Conservation (phyloP, 768 basidiomycete species). For the Butyriboletus loyo region DNA sequence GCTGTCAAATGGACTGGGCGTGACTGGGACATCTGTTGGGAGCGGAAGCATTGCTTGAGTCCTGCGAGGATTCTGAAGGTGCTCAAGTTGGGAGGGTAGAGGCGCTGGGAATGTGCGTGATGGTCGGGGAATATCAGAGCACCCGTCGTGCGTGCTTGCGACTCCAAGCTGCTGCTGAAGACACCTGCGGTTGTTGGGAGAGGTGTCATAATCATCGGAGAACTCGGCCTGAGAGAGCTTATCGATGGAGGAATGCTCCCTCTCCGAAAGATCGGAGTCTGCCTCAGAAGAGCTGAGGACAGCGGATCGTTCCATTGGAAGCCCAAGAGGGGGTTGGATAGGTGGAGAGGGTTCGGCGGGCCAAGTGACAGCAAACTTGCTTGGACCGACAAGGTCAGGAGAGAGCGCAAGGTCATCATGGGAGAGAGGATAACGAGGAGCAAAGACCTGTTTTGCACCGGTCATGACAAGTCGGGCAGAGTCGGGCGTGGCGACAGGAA, state of each 20-base stretch:
- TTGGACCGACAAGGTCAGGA: slow-evolving; percentile 46
- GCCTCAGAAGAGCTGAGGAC: slow-evolving; percentile 49
- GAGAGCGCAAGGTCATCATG: slow-evolving; percentile 42
- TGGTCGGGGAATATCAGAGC: slow-evolving; percentile 48
- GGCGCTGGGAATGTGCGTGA: slow-evolving; percentile 79
- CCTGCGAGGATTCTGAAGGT: slow-evolving; percentile 68
- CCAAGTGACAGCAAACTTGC: slow-evolving; percentile 62
- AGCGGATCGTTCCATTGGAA: slow-evolving; percentile 37
- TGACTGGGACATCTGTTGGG: slow-evolving; percentile 14
- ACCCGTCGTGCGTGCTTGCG: slow-evolving; percentile 21
- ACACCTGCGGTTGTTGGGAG: slow-evolving; percentile 22
- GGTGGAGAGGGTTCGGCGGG: slow-evolving; percentile 44
- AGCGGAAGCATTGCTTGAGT: slow-evolving; percentile 8
- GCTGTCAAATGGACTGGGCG: slow-evolving; percentile 18
- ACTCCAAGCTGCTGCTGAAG: slow-evolving; percentile 25
- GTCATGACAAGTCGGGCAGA: slow-evolving; percentile 21
- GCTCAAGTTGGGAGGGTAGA: slow-evolving; percentile 71
- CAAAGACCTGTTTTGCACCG: slow-evolving; percentile 37
- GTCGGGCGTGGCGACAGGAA: slow-evolving; percentile 9
- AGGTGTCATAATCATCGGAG: slow-evolving; percentile 31
- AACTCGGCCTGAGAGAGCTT: slow-evolving; percentile 30
- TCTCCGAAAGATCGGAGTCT: slow-evolving; percentile 51
- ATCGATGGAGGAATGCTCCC: slow-evolving; percentile 33
- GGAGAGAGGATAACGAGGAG: slow-evolving; percentile 48
- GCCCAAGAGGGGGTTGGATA: slow-evolving; percentile 33